phyloP scores from a whole-genome alignment of 257 asterid species.

The Plantago major region DNA sequence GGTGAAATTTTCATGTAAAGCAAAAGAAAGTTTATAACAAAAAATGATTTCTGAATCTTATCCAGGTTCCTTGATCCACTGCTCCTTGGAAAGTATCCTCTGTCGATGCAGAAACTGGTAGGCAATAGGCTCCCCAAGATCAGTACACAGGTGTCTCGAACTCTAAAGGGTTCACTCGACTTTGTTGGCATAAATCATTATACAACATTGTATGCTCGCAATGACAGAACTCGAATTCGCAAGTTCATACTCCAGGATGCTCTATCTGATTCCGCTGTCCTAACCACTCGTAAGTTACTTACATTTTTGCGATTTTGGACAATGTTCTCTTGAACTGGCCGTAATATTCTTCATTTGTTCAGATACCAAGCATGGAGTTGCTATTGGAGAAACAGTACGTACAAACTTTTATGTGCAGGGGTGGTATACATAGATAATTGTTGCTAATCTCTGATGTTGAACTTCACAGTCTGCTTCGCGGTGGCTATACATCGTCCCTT shows the following conservation, averaged over 20 bases:
- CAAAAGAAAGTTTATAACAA: slow-evolving; percentile 11
- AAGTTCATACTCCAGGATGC: slow-evolving; percentile 64
- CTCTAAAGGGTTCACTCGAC: slow-evolving; percentile 66
- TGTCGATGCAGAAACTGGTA: slow-evolving; percentile 78
- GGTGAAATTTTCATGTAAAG: slow-evolving; percentile 4
- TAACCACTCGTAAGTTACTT: slow-evolving; percentile 55
- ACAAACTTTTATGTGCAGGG: neutral
- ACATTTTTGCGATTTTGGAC: neutral
- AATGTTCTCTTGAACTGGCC: neutral
- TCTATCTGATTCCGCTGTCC: slow-evolving; percentile 60
- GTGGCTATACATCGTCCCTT: slow-evolving; percentile 79
- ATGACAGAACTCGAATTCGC: slow-evolving; percentile 49
- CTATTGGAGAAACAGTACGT: slow-evolving; percentile 78
- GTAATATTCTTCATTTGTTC: slow-evolving; percentile 16
- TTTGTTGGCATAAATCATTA: slow-evolving; percentile 84
- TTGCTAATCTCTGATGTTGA: neutral
- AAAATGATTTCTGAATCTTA: slow-evolving; percentile 20
- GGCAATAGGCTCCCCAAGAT: slow-evolving; percentile 61
- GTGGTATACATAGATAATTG: no score
- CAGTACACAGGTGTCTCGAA: slow-evolving; percentile 29
- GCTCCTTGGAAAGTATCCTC: slow-evolving; percentile 78
- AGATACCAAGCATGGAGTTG: slow-evolving; percentile 65
- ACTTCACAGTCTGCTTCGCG: slow-evolving; percentile 59
- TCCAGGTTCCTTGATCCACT: slow-evolving; percentile 96
- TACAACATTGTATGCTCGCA: slow-evolving; percentile 61